Evolutionary conservation across 345 rosid species (phyloP), one percentile per base, ranked within the genome.

Genomic region (Brassica napus): DNA sequence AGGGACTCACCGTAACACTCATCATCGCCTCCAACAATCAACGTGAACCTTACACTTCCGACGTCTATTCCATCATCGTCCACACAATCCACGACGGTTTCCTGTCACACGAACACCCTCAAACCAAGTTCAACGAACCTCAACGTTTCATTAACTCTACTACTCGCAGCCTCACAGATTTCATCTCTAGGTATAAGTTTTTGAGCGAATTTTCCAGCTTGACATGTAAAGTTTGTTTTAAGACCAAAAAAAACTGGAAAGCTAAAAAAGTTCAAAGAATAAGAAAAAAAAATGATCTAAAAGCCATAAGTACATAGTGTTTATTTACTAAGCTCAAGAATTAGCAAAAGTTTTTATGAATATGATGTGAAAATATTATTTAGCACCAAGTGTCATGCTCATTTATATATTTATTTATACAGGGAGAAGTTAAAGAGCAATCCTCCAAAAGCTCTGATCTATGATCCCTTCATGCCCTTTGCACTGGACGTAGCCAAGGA

Each of bases 401-500:
- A 44, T 44, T 4, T 7, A 65, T 32, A 4, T 32, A 8, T 23
- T 10, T 28, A 64, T 66, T 37, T 86, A 4, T 35, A 55, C 63
- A 68, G 83, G 34, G 76, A 74, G 65, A 74, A 62, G 64, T 65
- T 68, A 47, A 71, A 82, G 28, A 62, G 34, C 5, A 68, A 32
- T 47, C 84, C 81, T 32, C 77, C 87, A 0, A 84, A 70, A 39
- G 71, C 79, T 71, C 44, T 89, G 10, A 82, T 87, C 10, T 86
- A 89, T 69, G 89, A 89, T 68, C 80, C 89, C 11, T 18, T 78
- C 24, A 21, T 86, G 83, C 74, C 86, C 2, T 86, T 88, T 88
- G 86, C 72, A 70, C 69, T 85, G 73, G 85, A 86, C 55, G 78
- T 82, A 63, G 82, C 82, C 57, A 77, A 68, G 67, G 78, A 73